Base-by-base conservation (phyloP, 768 basidiomycete species). In the Paxillus ammoniavirescens region DNA sequence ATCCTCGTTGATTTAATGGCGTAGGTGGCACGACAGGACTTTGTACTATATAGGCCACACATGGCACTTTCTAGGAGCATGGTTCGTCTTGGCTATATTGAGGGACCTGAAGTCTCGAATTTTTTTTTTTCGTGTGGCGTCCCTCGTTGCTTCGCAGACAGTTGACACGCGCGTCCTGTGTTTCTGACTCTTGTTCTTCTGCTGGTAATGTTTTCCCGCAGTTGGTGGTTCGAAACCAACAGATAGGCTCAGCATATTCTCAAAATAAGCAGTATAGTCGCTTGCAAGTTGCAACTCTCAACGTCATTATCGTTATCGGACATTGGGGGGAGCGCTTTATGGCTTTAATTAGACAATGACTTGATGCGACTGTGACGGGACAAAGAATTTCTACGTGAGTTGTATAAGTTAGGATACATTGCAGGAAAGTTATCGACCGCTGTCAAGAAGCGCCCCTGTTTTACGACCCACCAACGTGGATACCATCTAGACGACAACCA, bases 1-100 rank as follows among this genome's bases (percentile, higher is more conserved):
- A 95, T 96, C 63, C 76, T 93, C 42, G 91, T 96, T 33, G 93
- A 95, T 72, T 71, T 93, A 43, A 79, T 81, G 78, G 78, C 81
- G n/a, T 79, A 65, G 54, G n/a, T 45, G 14, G 17, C 23, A 14
- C 26, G 17, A n/a, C 43, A 51, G 33, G 45, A 44, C 13, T 50
- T 49, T 59, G 59, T 55, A 59, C 54, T 40, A 52, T 57, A 47
- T 42, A 49, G 18, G 2, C 54, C 15, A 14, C 12, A 40, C 6
- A 40, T 1, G 38, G 28, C 44, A 45, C 37, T 9, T 23, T 42
- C 33, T n/a, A 37, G 38, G 48, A 50, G 54, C 37, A 51, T 55
- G 42, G 26, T 14, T 5, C 37, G 21, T 50, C 35, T 40, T 46
- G 14, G 14, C 36, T 45, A 42, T 50, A 60, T 46, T 46, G 49